Evolutionary conservation across 2,329 filamentous ascomycete species (phyloP).

Genomic region (Alternaria sp.): DNA sequence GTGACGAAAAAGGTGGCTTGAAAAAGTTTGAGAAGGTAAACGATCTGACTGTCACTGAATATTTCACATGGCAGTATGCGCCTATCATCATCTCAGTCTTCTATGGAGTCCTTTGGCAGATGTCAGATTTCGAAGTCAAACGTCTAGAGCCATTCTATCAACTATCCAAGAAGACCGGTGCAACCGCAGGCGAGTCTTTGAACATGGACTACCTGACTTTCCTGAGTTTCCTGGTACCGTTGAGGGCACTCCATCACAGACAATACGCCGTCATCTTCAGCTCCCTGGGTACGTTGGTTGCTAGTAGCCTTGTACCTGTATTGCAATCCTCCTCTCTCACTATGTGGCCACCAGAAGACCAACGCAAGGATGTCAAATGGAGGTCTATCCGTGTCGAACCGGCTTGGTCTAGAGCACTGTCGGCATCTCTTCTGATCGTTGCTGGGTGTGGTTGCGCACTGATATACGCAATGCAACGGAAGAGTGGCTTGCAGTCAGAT

Average conservation of each 20-base stretch:
- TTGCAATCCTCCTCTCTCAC: slow-evolving; percentile 54
- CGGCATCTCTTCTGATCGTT: slow-evolving; percentile 64
- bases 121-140: slow-evolving; percentile 60
- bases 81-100: slow-evolving; percentile 57
- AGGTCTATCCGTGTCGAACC: slow-evolving; percentile 62
- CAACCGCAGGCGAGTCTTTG: slow-evolving; percentile 61
- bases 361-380: no score
- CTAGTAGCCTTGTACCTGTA: slow-evolving; percentile 73
- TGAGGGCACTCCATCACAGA: slow-evolving; percentile 67
- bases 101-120: slow-evolving; percentile 60
- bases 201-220: slow-evolving; percentile 78
- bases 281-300: slow-evolving; percentile 69
- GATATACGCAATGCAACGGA: slow-evolving; percentile 68
- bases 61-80: slow-evolving; percentile 53
- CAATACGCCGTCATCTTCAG: slow-evolving; percentile 75
- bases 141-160: slow-evolving; percentile 61
- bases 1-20: no score
- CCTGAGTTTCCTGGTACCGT: slow-evolving; percentile 70
- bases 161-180: slow-evolving; percentile 47
- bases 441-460: slow-evolving; percentile 66
- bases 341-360: no score
- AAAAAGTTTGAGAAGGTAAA: slow-evolving; percentile 19
- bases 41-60: slow-evolving; percentile 38
- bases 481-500: slow-evolving; percentile 71
- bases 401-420: slow-evolving; percentile 69